These are phyloP conservation scores for Ophiostoma himal-ulmi DNA, from an alignment of 2,329 filamentous ascomycete genomes.

Conservation along the genomic window DNA sequence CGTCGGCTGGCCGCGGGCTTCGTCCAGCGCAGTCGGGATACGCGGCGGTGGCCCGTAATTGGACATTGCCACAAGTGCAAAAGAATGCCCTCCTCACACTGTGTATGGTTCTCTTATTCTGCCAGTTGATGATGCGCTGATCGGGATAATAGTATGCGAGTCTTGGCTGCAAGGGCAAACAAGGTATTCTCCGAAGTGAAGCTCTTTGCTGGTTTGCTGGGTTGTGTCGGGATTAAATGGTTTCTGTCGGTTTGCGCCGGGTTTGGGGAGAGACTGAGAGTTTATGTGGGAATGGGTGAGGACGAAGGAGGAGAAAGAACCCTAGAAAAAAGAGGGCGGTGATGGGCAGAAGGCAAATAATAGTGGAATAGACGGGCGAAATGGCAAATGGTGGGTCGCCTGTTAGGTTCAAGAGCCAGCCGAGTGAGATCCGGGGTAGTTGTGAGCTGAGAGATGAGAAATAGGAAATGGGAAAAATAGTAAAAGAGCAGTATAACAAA, in stretches of 20 bases:
- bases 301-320: slow-evolving; percentile 13
- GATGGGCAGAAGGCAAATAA: not conserved
- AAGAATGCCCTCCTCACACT: not conserved
- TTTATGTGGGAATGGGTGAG: slow-evolving; percentile 14
- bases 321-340: not conserved
- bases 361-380: not conserved
- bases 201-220: slow-evolving; percentile 7
- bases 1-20: slow-evolving; percentile 17
- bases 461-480: not conserved
- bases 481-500: too few species aligned
- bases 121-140: not conserved
- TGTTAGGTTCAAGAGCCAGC: not conserved
- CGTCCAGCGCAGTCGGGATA: slow-evolving; percentile 20
- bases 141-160: not conserved
- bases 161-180: not conserved
- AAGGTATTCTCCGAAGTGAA: not conserved
- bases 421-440: not conserved
- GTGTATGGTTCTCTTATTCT: not conserved
- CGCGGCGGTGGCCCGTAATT: slow-evolving; percentile 26
- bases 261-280: slow-evolving; percentile 22
- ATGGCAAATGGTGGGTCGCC: not conserved
- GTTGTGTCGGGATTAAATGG: slow-evolving; percentile 23
- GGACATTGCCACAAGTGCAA: slow-evolving; percentile 29
- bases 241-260: slow-evolving; percentile 32
- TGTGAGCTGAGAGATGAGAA: not conserved